phyloP scores from a whole-genome alignment of 2,329 filamentous ascomycete genomes.

The Zymoseptoria ardabiliae region DNA sequence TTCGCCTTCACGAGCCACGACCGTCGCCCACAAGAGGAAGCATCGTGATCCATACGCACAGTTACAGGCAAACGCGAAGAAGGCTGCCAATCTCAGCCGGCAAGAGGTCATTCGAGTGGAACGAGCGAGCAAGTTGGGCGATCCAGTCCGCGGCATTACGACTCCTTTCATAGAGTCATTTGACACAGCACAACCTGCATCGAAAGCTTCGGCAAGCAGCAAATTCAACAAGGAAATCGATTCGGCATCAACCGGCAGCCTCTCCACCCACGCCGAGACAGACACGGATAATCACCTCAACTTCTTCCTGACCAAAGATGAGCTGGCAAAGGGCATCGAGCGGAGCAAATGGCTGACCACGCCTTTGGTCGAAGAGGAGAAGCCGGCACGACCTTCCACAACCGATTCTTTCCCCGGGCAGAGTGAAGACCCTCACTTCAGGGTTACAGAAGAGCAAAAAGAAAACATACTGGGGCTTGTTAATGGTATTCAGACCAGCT shows the following conservation, averaged over 20 bases:
- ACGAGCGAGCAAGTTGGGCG: constrained; percentile 59
- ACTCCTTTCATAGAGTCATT: constrained; percentile 83
- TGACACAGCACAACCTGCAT: constrained; percentile 48
- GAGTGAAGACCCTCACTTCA: background rate
- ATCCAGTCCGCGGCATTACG: constrained; percentile 68
- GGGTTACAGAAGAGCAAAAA: background rate
- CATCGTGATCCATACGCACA: constrained; percentile 75
- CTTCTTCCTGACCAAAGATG: constrained; percentile 62
- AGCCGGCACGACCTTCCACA: background rate
- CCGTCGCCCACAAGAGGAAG: constrained; percentile 52
- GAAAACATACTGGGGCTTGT: background rate
- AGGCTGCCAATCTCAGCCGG: constrained; percentile 71
- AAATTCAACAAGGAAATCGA: background rate
- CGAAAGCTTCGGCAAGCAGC: constrained; percentile 10
- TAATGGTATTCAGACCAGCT: background rate
- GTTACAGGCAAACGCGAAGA: constrained; percentile 74
- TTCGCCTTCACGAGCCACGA: constrained; percentile 53
- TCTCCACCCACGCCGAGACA: constrained; percentile 15
- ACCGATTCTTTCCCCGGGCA: background rate
- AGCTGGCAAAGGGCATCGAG: constrained; percentile 59
- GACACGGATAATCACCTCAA: constrained; percentile 53
- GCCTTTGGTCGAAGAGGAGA: constrained; percentile 1
- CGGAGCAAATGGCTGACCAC: constrained; percentile 55
- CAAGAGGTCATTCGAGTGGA: constrained; percentile 61
- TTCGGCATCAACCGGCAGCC: constrained; percentile 3